Conservation (phyloP, 225 moss, liverwort and hornwort genomes). For the Ulota crispa region DNA sequence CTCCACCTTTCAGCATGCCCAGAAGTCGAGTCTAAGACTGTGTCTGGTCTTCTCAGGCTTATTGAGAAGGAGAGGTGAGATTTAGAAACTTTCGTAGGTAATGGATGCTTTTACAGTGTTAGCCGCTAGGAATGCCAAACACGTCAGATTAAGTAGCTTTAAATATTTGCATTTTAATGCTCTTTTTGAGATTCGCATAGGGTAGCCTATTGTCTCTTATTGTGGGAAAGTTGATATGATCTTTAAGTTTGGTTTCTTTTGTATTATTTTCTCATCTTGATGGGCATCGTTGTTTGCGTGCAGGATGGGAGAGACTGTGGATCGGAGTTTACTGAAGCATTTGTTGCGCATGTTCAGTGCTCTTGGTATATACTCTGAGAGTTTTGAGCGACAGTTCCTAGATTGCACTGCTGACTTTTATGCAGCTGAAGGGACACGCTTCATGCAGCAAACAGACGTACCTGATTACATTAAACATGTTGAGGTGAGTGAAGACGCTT, state of each 20-base stretch:
- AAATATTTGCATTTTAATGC: background rate
- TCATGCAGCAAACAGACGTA: conserved; percentile 97
- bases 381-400: conserved; percentile 86
- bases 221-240: background rate
- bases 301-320: conserved; percentile 98
- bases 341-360: conserved; percentile 93
- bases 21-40: conserved; percentile 89
- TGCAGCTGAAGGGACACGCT: conserved; percentile 86
- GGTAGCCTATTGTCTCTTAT: background rate
- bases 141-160: background rate
- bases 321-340: conserved; percentile 87
- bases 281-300: conserved; percentile 14
- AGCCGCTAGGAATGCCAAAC: background rate
- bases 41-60: conserved; percentile 74
- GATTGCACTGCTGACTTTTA: conserved; percentile 92
- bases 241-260: background rate
- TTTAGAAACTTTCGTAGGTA: background rate
- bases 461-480: conserved; percentile 96
- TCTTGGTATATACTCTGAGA: conserved; percentile 83
- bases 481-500: conserved; percentile 51
- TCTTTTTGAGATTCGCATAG: background rate
- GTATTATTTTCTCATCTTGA: background rate
- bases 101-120: background rate
- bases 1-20: conserved; percentile 80
- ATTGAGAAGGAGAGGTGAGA: conserved; percentile 87